phyloP scores from a whole-genome alignment of 2,329 filamentous ascomycete genomes.

The Trichoderma sp. region DNA sequence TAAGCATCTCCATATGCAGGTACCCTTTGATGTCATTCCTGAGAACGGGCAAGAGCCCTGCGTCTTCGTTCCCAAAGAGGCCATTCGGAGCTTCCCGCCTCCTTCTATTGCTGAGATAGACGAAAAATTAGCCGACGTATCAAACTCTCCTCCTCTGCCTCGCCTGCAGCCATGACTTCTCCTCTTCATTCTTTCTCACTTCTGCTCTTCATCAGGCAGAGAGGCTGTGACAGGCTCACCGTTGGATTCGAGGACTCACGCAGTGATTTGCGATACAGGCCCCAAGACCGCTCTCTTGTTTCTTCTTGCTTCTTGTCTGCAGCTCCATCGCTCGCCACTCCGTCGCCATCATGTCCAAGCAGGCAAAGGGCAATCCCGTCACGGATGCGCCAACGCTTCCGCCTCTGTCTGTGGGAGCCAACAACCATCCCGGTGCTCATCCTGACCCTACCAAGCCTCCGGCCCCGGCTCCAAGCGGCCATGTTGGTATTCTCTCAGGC shows the following conservation, averaged over 20 bases:
- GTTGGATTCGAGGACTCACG: not conserved
- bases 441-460: not conserved
- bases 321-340: not conserved
- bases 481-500: not conserved
- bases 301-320: conserved; percentile 2
- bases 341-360: conserved; percentile 27
- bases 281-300: not conserved
- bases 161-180: not conserved
- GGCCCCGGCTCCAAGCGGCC: not conserved
- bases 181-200: not conserved
- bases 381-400: conserved; percentile 28
- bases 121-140: conserved; percentile 1
- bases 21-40: not conserved
- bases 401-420: conserved; percentile 19
- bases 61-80: not conserved
- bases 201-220: not conserved
- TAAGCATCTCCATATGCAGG: not conserved
- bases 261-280: not conserved
- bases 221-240: not conserved
- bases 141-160: not conserved
- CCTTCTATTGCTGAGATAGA: not conserved
- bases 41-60: conserved; percentile 1
- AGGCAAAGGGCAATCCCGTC: conserved; percentile 2
- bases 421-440: not conserved
- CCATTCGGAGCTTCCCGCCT: not conserved